phyloP scores from a whole-genome alignment of 495 filamentous ascomycete species.

The Hypoxylon subgilvum region DNA sequence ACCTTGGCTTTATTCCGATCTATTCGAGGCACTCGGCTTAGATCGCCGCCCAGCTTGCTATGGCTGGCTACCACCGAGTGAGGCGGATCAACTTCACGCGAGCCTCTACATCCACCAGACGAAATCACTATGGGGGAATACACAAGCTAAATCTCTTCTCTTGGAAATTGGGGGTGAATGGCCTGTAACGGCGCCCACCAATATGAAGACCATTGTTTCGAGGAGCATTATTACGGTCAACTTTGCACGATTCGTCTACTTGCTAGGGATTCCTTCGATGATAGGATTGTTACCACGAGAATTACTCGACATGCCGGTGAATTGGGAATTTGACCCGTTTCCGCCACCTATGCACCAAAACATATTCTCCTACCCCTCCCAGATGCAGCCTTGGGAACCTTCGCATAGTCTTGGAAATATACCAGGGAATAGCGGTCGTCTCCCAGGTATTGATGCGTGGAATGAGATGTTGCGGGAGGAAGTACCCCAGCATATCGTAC shows the following conservation, averaged over 20 bases:
- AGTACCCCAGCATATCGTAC: too few species aligned
- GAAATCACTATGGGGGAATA: slow-evolving; percentile 90
- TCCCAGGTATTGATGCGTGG: too few species aligned
- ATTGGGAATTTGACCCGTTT: slow-evolving; percentile 72
- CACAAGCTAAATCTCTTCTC: slow-evolving; percentile 72
- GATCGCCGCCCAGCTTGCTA: slow-evolving; percentile 80
- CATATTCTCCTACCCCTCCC: slow-evolving; percentile 52
- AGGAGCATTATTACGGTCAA: slow-evolving; percentile 47
- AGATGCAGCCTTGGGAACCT: slow-evolving; percentile 41
- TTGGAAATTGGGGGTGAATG: slow-evolving; percentile 70
- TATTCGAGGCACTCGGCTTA: slow-evolving; percentile 79
- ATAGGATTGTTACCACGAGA: slow-evolving; percentile 63
- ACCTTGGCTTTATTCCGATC: slow-evolving; percentile 79
- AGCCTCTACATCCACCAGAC: slow-evolving; percentile 79
- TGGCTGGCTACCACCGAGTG: slow-evolving; percentile 72
- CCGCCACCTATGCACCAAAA: slow-evolving; percentile 60
- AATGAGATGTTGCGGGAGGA: too few species aligned
- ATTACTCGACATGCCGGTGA: slow-evolving; percentile 55
- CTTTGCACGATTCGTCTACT: slow-evolving; percentile 78
- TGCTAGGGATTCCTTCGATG: slow-evolving; percentile 73
- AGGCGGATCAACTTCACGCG: slow-evolving; percentile 73
- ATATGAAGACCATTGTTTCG: slow-evolving; percentile 53
- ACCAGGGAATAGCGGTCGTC: too few species aligned
- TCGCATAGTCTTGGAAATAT: neutral
- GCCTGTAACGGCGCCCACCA: too few species aligned